Evolutionary conservation across 495 filamentous ascomycete genomes (phyloP).

Genomic region (Penicillium turbatum): DNA sequence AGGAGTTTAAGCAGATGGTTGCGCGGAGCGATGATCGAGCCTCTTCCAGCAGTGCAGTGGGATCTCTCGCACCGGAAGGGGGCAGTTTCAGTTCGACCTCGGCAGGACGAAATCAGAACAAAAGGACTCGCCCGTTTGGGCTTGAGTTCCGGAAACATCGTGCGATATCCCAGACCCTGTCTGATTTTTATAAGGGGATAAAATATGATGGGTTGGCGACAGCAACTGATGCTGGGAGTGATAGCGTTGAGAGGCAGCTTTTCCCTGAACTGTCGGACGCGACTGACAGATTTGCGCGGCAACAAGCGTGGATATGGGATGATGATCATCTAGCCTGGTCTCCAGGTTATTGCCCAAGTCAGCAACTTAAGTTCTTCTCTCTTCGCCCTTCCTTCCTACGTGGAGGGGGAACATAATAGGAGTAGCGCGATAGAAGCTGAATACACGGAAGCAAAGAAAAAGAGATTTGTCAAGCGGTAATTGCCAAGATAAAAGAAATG

Average conservation of each 20-base stretch:
- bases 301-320: conserved; percentile 1
- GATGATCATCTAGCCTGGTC: neutral
- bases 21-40: neutral
- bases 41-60: too few species aligned
- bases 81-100: neutral
- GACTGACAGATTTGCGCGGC: neutral
- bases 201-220: neutral
- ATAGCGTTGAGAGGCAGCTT: neutral
- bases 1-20: conserved; percentile 27
- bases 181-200: neutral
- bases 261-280: neutral
- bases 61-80: neutral
- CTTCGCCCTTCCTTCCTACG: neutral
- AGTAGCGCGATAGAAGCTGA: neutral
- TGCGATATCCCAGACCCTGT: neutral
- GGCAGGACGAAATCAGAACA: neutral
- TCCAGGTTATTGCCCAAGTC: neutral
- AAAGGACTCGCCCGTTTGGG: neutral
- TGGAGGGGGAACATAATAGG: neutral
- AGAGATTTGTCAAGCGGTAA: conserved; percentile 9
- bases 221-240: neutral
- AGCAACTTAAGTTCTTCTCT: neutral
- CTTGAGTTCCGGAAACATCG: neutral
- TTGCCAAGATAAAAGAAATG: conserved; percentile 18
- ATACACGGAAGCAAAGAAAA: neutral